Evolutionary conservation across 106 monocot species (phyloP).

Genomic region (Allium cepa): DNA sequence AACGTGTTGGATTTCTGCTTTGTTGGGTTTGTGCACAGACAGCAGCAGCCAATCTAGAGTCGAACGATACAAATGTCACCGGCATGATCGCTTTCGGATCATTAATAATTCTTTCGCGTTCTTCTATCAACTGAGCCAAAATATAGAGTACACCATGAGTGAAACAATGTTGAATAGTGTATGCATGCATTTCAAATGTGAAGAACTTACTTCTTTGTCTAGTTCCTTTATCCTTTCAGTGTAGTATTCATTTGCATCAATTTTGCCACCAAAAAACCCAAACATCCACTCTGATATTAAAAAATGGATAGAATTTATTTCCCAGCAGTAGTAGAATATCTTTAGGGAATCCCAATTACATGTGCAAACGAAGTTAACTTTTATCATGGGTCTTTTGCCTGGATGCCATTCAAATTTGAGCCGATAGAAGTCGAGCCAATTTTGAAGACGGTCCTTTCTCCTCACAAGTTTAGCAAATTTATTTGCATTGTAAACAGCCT

Average conservation of each 20-base stretch:
- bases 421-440: slow-evolving; percentile 80
- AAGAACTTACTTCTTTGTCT: slow-evolving; percentile 46
- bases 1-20: slow-evolving; percentile 76
- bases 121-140: slow-evolving; percentile 51
- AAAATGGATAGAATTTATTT: not conserved
- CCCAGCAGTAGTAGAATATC: not conserved
- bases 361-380: slow-evolving; percentile 23
- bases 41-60: slow-evolving; percentile 93
- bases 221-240: slow-evolving; percentile 41
- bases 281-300: slow-evolving; percentile 64
- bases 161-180: no score
- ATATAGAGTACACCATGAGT: not conserved
- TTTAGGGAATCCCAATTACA: not conserved
- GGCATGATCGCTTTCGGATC: slow-evolving; percentile 66
- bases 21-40: slow-evolving; percentile 96
- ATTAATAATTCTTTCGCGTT: slow-evolving; percentile 68
- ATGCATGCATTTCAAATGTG: not conserved
- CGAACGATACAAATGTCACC: slow-evolving; percentile 83
- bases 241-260: slow-evolving; percentile 82
- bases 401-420: slow-evolving; percentile 72
- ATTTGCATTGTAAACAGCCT: slow-evolving; percentile 97
- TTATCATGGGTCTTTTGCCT: slow-evolving; percentile 47
- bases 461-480: slow-evolving; percentile 71
- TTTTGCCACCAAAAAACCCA: slow-evolving; percentile 62
- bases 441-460: slow-evolving; percentile 57